Base-by-base conservation (phyloP, 2,329 filamentous ascomycete species). In the Colletotrichum sp. region DNA sequence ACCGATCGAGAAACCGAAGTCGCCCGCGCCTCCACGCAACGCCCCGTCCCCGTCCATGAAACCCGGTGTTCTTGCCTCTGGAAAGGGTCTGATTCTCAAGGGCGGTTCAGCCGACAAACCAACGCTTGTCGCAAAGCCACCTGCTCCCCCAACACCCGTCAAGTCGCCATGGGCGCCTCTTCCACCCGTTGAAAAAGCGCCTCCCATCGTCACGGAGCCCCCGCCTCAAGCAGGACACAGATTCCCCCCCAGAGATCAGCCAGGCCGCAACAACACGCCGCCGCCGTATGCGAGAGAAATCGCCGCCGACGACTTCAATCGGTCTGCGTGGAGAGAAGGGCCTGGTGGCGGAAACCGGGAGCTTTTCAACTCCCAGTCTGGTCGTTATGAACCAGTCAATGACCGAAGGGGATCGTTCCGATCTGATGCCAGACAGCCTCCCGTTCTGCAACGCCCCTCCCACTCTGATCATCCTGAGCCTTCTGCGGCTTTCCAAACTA, bases 141-240 rank as follows among this genome's bases (percentile, higher is more conserved):
- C 93, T 2, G 88, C 89, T 3, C 89, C 91, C 6, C 91, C 93
- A 10, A 89, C 92, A 1, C 94, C 95, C 1, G 90, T 93, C 30
- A 98, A 98, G 82, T 98, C 96, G 6, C 96, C 96, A 6, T 99
- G 96, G 96, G 96, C 96, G 28, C 83, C 93, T 39, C 86, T 99
- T 32, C 96, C 96, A 16, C 95, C 95, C 1, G 91, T 98, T 8
- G 95, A 98, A 13, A 96, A 93, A 82, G 91, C 94, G 1, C 92
- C 95, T 2, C 96, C 94, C 0, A 86, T 93, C 18, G 85, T 90
- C 8, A 88, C 93, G 76, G 94, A 95, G 68, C 80, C 87, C 52
- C 85, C 88, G 12, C 76, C 79, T 48, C 80, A 81, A 26, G 69
- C 77, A 10, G 79, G 82, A 67, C 81, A 86, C 26, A 65, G 75